Conservation (phyloP, 257 asterid species). For the Dorcoceras hygrometricum region DNA sequence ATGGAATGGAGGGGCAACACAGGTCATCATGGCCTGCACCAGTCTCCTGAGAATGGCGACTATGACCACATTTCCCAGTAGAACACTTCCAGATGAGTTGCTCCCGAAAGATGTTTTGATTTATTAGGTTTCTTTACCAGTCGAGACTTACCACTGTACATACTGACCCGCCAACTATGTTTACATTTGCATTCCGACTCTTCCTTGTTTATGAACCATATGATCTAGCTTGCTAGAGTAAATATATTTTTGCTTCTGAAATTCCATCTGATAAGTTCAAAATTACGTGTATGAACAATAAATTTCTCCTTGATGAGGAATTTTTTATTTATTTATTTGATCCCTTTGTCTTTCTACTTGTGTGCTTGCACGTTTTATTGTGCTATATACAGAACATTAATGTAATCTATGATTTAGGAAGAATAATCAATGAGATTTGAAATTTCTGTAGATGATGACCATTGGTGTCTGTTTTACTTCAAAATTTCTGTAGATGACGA, state of each 20-base stretch:
- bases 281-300: background rate
- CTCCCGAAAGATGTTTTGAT: background rate
- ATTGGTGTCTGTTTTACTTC: no score
- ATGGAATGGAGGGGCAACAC: slow-evolving; percentile 43
- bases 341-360: background rate
- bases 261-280: background rate
- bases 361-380: background rate
- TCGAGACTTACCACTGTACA: background rate
- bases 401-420: background rate
- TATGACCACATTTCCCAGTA: slow-evolving; percentile 36
- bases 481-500: no score
- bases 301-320: background rate
- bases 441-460: no score
- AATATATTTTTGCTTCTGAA: no score
- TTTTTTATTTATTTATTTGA: background rate
- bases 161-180: background rate
- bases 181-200: background rate
- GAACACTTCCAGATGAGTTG: background rate
- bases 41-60: slow-evolving; percentile 49
- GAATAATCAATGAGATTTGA: background rate
- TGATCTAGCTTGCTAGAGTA: background rate
- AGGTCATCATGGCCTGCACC: slow-evolving; percentile 36
- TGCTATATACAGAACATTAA: background rate
- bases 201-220: background rate
- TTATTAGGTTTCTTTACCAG: background rate